Percentiles rank a stretch among this genome's conserved stretches.
Conservation (phyloP, 2,329 filamentous ascomycete species). For the Ophioceras dolichostomum region DNA sequence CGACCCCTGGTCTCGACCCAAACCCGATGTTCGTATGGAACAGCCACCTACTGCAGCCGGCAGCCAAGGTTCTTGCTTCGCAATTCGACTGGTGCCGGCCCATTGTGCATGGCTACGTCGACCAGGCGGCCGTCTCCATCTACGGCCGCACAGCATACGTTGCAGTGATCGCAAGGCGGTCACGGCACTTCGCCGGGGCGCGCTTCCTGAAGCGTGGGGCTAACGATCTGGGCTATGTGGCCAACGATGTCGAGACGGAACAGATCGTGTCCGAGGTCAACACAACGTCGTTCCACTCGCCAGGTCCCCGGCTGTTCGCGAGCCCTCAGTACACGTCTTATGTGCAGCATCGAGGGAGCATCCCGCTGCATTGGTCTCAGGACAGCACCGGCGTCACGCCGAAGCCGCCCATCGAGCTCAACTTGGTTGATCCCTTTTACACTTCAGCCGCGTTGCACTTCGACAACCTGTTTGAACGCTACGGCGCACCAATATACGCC, state of each 20-base stretch:
- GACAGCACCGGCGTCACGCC: conserved; percentile 91
- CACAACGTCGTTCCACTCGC: conserved; percentile 90
- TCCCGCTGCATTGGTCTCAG: conserved; percentile 94
- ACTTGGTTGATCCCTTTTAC: conserved; percentile 93
- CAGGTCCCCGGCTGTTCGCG: conserved; percentile 72
- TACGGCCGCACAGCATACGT: conserved; percentile 86
- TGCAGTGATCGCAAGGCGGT: conserved; percentile 84
- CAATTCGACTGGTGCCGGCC: conserved; percentile 94
- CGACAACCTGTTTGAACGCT: conserved; percentile 84
- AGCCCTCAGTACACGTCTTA: conserved; percentile 93
- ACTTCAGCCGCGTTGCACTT: conserved; percentile 88
- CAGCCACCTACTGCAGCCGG: conserved; percentile 72
- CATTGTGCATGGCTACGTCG: conserved; percentile 91
- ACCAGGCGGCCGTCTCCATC: conserved; percentile 74
- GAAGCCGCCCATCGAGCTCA: conserved; percentile 91
- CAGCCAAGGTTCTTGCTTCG: conserved; percentile 55
- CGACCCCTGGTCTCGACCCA: too few relatives aligned
- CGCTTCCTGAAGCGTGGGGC: conserved; percentile 88
- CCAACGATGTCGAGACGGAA: conserved; percentile 97
- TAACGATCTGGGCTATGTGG: conserved; percentile 90
- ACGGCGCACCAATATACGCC: conserved; percentile 84
- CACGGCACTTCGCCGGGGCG: conserved; percentile 86
- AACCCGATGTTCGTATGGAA: conserved; percentile 99
- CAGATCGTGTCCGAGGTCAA: conserved; percentile 93
- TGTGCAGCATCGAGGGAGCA: conserved; percentile 92